Evolutionary conservation across 768 basidiomycete species (phyloP).

Genomic region (Tephrocybe sp.): DNA sequence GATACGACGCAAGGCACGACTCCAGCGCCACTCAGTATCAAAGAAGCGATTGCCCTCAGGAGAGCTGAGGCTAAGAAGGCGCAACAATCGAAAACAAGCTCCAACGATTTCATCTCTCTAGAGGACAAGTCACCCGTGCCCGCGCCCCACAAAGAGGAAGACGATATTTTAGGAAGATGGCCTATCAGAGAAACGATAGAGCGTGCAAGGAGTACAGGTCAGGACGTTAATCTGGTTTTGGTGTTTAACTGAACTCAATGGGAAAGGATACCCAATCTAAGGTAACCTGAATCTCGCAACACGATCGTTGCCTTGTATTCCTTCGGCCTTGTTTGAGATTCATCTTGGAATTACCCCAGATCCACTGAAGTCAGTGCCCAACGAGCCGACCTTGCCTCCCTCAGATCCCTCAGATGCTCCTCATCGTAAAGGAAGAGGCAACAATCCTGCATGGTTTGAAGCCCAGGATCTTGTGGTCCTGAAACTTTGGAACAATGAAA

Average conservation of each 20-base stretch:
- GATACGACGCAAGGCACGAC: constrained; percentile 10
- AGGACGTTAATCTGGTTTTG: constrained; percentile 26
- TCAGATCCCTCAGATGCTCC: constrained; percentile 31
- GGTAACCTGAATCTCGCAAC: constrained; percentile 75
- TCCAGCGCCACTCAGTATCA: constrained; percentile 47
- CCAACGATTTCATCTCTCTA: constrained; percentile 37
- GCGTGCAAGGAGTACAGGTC: constrained; percentile 74
- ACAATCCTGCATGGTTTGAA: constrained; percentile 73
- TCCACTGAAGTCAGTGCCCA: constrained; percentile 58
- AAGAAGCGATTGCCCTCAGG: constrained; percentile 76
- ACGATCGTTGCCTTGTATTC: constrained; percentile 68
- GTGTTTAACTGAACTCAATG: constrained; percentile 43
- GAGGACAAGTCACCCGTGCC: constrained; percentile 48
- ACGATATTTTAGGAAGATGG: constrained; percentile 61
- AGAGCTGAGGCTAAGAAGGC: constrained; percentile 77
- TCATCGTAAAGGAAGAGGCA: constrained; percentile 40
- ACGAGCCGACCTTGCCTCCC: constrained; percentile 53
- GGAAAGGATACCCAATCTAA: constrained; percentile 40
- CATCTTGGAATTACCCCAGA: constrained; percentile 76
- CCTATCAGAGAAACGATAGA: constrained; percentile 74
- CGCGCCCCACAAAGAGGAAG: constrained; percentile 35
- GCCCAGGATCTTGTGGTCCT: constrained; percentile 73
- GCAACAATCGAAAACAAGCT: constrained; percentile 23
- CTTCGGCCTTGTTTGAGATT: constrained; percentile 75
- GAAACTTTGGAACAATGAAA: constrained; percentile 80